A percentile compares a stretch with the other conserved stretches of the same genome.
Evolutionary conservation across 768 basidiomycete species (phyloP).

Genomic region (Serpula lacrymans): DNA sequence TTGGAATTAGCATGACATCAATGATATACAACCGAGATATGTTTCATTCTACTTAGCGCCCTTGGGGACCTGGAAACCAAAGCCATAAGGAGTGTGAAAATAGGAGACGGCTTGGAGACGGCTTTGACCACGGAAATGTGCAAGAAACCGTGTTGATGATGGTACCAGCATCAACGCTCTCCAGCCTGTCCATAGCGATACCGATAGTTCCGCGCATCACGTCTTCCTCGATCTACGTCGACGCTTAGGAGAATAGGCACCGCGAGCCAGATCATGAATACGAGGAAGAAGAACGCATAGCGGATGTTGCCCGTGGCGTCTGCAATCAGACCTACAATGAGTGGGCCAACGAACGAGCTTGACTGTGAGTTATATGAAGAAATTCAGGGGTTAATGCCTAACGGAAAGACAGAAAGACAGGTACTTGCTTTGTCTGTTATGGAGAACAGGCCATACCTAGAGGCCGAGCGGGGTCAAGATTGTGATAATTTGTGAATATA

Average conservation of each 20-base stretch:
- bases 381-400: background rate
- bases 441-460: constrained; percentile 72
- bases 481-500: background rate
- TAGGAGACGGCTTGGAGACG: too few species aligned
- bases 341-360: constrained; percentile 87
- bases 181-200: constrained; percentile 6
- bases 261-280: constrained; percentile 76
- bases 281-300: constrained; percentile 85
- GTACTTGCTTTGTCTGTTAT: constrained; percentile 80
- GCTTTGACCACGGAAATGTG: too few species aligned
- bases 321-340: constrained; percentile 84
- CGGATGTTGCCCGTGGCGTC: constrained; percentile 91
- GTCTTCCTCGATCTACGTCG: constrained; percentile 61
- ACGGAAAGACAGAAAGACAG: background rate
- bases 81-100: too few species aligned
- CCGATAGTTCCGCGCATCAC: constrained; percentile 42
- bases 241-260: constrained; percentile 74
- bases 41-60: too few species aligned
- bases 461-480: background rate
- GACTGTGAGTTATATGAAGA: constrained; percentile 59
- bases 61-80: too few species aligned
- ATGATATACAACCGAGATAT: too few species aligned
- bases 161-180: background rate
- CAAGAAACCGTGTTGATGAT: too few species aligned
- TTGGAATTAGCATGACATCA: too few species aligned